Evolutionary conservation across 345 rosid genomes (phyloP).

Genomic region (Euphorbia lathyris): DNA sequence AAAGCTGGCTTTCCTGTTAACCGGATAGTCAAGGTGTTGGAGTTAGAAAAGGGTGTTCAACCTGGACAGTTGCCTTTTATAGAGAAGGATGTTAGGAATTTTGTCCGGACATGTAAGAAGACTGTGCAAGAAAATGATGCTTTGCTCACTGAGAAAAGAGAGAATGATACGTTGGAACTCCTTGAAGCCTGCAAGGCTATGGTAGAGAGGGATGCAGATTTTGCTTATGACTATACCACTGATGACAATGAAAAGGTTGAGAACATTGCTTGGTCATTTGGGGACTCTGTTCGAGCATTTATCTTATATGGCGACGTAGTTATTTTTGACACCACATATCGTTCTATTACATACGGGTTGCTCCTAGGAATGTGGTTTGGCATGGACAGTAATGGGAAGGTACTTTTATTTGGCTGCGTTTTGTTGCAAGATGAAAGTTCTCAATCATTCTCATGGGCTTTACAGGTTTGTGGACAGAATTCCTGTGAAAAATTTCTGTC

Average conservation of each 20-base stretch:
- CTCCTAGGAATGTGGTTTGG: constrained; percentile 82
- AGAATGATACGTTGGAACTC: constrained; percentile 65
- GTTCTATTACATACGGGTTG: constrained; percentile 78
- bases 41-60: constrained; percentile 82
- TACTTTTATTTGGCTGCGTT: constrained; percentile 70
- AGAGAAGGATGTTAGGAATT: constrained; percentile 92
- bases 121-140: constrained; percentile 86
- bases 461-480: constrained; percentile 73
- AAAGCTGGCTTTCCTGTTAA: constrained; percentile 94
- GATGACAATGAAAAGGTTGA: constrained; percentile 73
- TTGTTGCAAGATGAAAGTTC: constrained; percentile 78
- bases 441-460: constrained; percentile 78
- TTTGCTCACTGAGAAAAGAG: constrained; percentile 67
- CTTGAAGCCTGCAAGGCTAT: constrained; percentile 68
- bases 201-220: constrained; percentile 64
- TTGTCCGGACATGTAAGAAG: constrained; percentile 80
- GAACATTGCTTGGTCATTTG: constrained; percentile 83
- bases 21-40: constrained; percentile 80
- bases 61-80: constrained; percentile 85
- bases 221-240: constrained; percentile 58
- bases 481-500: constrained; percentile 29
- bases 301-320: constrained; percentile 71
- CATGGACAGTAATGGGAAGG: constrained; percentile 63
- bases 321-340: constrained; percentile 66
- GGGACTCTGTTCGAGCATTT: constrained; percentile 57